Percentiles rank a stretch among this genome's conserved stretches.
phyloP scores from a whole-genome alignment of 768 basidiomycete species.

The Tubosaeta sp. region DNA sequence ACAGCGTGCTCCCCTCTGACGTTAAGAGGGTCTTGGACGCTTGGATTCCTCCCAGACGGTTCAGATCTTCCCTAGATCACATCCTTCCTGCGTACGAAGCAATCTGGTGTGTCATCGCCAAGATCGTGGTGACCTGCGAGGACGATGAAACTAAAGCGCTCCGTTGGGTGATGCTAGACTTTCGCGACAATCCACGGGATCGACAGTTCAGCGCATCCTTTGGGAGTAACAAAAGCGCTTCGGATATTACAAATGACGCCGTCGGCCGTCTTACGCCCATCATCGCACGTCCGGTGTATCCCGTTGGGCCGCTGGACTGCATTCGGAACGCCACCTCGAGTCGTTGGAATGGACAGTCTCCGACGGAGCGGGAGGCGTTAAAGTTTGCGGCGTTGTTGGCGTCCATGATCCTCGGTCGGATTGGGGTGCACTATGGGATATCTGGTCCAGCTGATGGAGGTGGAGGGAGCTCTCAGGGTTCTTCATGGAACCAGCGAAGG shows the following conservation, averaged over 20 bases:
- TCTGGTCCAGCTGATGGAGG: not conserved
- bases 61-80: slow-evolving; percentile 38
- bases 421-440: slow-evolving; percentile 26
- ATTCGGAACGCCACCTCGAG: slow-evolving; percentile 8
- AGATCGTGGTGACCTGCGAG: slow-evolving; percentile 35
- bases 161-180: slow-evolving; percentile 32
- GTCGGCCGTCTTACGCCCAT: slow-evolving; percentile 16
- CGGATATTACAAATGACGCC: slow-evolving; percentile 16
- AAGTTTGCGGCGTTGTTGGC: slow-evolving; percentile 47
- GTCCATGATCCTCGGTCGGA: slow-evolving; percentile 36
- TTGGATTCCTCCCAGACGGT: slow-evolving; percentile 35
- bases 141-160: slow-evolving; percentile 17
- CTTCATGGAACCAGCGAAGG: slow-evolving; percentile 36
- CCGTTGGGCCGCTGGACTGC: slow-evolving; percentile 10
- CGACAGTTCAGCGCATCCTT: slow-evolving; percentile 16
- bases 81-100: slow-evolving; percentile 61
- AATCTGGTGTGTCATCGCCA: slow-evolving; percentile 57
- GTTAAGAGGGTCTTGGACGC: slow-evolving; percentile 36
- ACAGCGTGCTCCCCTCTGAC: slow-evolving; percentile 26
- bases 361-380: slow-evolving; percentile 48
- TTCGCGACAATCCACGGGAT: slow-evolving; percentile 33
- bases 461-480: slow-evolving; percentile 31
- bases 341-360: slow-evolving; percentile 23
- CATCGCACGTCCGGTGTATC: slow-evolving; percentile 12
- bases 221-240: slow-evolving; percentile 14